Conservation (phyloP, 139 green algal genomes). For the Closterium sp. region DNA sequence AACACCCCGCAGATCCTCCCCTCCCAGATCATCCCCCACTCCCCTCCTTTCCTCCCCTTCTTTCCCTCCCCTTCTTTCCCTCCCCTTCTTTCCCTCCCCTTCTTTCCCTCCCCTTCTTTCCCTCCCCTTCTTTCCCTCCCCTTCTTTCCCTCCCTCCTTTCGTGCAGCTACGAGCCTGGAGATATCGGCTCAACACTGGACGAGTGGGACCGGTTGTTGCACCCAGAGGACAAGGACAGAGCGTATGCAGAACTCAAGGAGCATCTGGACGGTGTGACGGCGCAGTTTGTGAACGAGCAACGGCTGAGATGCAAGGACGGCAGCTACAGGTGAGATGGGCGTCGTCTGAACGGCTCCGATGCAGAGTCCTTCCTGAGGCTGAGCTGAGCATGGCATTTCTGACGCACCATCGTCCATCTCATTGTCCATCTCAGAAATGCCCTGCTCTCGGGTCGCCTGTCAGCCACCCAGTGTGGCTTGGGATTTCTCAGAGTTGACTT, state of each 20-base stretch:
- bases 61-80: neutral
- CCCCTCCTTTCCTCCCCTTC: neutral
- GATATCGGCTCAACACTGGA: neutral
- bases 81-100: neutral
- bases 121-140: no score
- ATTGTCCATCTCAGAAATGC: no score
- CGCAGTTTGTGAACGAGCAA: constrained; percentile 28
- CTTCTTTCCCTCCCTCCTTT: neutral
- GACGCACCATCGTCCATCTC: no score
- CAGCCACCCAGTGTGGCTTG: no score
- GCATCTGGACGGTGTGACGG: constrained; percentile 9
- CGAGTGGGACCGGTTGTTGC: constrained; percentile 7
- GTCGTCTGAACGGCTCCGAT: no score
- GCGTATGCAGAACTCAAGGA: neutral
- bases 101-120: neutral
- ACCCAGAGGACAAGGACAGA: neutral
- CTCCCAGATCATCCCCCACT: no score
- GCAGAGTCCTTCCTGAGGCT: no score
- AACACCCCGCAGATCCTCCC: no score
- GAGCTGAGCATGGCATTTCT: no score
- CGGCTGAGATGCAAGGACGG: constrained; percentile 17
- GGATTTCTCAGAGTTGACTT: no score
- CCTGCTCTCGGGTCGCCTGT: no score
- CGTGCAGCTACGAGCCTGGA: constrained; percentile 7
- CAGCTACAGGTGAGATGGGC: constrained; percentile 9